These are phyloP conservation scores for Coelastrella sp. DNA, from an alignment of 139 green algal genomes.

Conservation along the genomic window DNA sequence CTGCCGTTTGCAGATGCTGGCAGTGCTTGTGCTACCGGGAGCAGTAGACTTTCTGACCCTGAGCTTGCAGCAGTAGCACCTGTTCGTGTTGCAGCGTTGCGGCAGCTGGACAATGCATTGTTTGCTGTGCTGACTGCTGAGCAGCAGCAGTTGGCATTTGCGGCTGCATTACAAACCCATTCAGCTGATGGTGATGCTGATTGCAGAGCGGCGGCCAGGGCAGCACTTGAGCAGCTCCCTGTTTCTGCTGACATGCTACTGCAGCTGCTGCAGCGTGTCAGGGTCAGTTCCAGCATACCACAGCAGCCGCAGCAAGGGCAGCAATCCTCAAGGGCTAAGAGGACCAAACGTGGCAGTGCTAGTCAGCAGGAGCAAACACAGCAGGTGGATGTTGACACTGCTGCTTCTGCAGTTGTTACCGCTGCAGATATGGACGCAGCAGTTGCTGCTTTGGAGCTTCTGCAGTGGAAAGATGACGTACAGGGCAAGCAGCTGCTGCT, in stretches of 20 bases:
- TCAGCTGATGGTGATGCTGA: slow-evolving; percentile 50
- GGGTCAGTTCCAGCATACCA: background rate
- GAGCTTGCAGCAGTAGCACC: slow-evolving; percentile 19
- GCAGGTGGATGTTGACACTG: background rate
- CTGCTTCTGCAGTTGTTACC: background rate
- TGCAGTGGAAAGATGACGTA: slow-evolving; percentile 72
- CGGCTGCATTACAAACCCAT: slow-evolving; percentile 45
- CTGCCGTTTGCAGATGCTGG: slow-evolving; percentile 27
- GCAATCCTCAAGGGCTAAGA: background rate
- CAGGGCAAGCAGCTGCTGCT: slow-evolving; percentile 37
- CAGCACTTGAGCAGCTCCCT: slow-evolving; percentile 56
- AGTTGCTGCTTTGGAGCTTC: slow-evolving; percentile 67
- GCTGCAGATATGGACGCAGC: slow-evolving; percentile 22
- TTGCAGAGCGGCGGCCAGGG: slow-evolving; percentile 54
- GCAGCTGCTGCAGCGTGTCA: slow-evolving; percentile 43
- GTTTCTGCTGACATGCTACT: slow-evolving; percentile 53
- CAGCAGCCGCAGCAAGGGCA: slow-evolving; percentile 1
- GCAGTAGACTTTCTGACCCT: background rate
- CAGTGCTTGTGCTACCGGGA: background rate
- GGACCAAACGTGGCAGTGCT: background rate
- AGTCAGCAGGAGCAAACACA: too few relatives aligned
- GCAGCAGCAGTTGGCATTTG: slow-evolving; percentile 19
- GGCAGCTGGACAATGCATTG: background rate
- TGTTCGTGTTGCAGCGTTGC: slow-evolving; percentile 43
- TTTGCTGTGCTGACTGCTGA: slow-evolving; percentile 41